Evolutionary conservation across 1,139 yeast species (phyloP), one percentile per base, ranked within the genome.

Genomic region (Kurtzmaniella quercitrusa): DNA sequence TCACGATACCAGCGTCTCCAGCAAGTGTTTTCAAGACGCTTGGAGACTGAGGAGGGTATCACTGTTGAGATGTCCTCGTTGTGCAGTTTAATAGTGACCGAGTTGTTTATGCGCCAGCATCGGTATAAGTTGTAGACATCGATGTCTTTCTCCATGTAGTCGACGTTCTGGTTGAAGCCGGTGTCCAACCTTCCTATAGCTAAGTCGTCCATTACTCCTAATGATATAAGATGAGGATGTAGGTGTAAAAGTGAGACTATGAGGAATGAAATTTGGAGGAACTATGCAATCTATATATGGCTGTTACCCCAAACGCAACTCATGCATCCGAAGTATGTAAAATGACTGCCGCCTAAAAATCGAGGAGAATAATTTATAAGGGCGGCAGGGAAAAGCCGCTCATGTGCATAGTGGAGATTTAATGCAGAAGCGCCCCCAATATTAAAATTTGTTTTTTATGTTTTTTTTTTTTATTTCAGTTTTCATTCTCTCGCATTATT

Each of bases 1-100:
- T 67, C 68, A 49, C 69, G 69, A 48, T 58, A 57, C 53, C 68
- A 61, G 46, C 77, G 55, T 48, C 77, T 61, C 77, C 77, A 72
- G 45, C 74, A 63, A 3, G 64, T 61, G 51, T 72, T 72, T 40
- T 59, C 59, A 31, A 72, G 54, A 42, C 77, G 53, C 41, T 55
- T 52, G n/a, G 54, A 49, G n/a, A 50, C 49, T 7, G 64, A 54
- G 12, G 65, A 60, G 6, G 68, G 66, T 34, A 62, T 62, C 15
- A 58, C 50, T 10, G 49, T 40, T 21, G 58, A 52, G 37, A 63
- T 56, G 46, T 61, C 66, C 42, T 56, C 63, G 40, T 49, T 55
- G 38, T 42, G 40, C 10, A 46, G 38, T 34, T 49, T 49, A 31
- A 49, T 45, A 12, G 53, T 40, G 9, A 48, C 48, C 12, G 60